These are phyloP conservation scores for Penicillium sp. DNA, from an alignment of 2,329 filamentous ascomycete genomes.

Conservation along the genomic window DNA sequence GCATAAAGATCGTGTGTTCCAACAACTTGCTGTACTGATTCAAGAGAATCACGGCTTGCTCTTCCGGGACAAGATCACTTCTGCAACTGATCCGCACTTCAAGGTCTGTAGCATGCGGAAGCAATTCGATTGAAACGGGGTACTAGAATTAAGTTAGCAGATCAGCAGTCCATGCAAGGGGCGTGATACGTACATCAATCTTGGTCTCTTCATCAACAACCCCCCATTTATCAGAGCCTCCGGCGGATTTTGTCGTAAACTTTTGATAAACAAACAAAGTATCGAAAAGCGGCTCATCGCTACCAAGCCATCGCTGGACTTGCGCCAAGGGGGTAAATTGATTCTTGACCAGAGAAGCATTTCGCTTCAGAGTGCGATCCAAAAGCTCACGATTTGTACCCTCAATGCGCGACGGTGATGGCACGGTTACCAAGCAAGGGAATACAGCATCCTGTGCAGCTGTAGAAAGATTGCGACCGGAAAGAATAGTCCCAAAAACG, in stretches of 20 bases:
- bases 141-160: conserved; percentile 56
- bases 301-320: conserved; percentile 73
- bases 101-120: conserved; percentile 61
- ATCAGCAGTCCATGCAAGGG: not conserved
- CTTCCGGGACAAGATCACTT: conserved; percentile 66
- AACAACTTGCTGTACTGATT: conserved; percentile 74
- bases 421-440: conserved; percentile 82
- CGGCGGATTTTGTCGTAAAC: conserved; percentile 35
- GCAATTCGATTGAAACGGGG: conserved; percentile 78
- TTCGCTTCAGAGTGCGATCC: conserved; percentile 68
- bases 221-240: conserved; percentile 59
- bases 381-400: conserved; percentile 65
- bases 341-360: conserved; percentile 68
- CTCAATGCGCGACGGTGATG: conserved; percentile 66
- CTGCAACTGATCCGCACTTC: conserved; percentile 71
- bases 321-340: conserved; percentile 74
- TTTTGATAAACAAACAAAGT: conserved; percentile 86
- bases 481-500: conserved; percentile 80
- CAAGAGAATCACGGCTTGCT: conserved; percentile 72
- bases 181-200: conserved; percentile 60
- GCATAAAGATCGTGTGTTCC: conserved; percentile 61
- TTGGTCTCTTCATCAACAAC: conserved; percentile 69
- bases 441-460: conserved; percentile 68
- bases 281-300: conserved; percentile 75
- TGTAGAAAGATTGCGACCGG: conserved; percentile 69